Percentiles rank a stretch among this genome's conserved stretches.
Evolutionary conservation across 805 yeast genomes (phyloP).

Genomic region (Saccharomycopsis schoenii): DNA sequence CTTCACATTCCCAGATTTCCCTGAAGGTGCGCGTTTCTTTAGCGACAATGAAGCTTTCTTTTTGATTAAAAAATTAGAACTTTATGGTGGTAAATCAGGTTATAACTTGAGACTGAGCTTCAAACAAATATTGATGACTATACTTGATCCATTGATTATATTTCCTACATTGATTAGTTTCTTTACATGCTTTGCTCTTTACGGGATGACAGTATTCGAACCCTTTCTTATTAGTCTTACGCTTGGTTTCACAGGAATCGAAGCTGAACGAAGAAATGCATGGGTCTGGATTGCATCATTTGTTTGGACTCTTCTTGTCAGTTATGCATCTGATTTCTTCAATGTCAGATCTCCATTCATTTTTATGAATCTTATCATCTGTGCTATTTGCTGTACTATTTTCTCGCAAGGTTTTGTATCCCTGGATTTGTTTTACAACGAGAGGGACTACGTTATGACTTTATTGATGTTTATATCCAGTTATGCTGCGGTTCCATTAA

Average conservation of each 20-base stretch:
- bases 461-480: constrained; percentile 36
- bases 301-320: neutral
- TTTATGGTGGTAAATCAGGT: constrained; percentile 41
- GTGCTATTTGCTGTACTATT: constrained; percentile 3
- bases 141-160: constrained; percentile 51
- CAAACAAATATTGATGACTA: constrained; percentile 35
- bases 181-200: constrained; percentile 55
- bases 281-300: constrained; percentile 44
- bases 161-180: constrained; percentile 51
- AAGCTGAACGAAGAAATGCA: constrained; percentile 55
- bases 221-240: constrained; percentile 25
- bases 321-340: constrained; percentile 30
- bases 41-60: constrained; percentile 40
- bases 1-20: constrained; percentile 60
- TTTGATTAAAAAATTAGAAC: constrained; percentile 47
- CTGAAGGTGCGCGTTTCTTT: constrained; percentile 52
- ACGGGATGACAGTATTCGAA: constrained; percentile 65
- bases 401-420: neutral
- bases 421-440: neutral
- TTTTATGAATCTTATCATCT: constrained; percentile 20
- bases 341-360: constrained; percentile 36
- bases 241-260: constrained; percentile 47
- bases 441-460: constrained; percentile 4
- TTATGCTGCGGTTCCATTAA: constrained; percentile 51
- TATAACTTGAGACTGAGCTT: constrained; percentile 37